Evolutionary conservation across 495 filamentous ascomycete genomes (phyloP).

Genomic region (Aspergillus coremiiformis): DNA sequence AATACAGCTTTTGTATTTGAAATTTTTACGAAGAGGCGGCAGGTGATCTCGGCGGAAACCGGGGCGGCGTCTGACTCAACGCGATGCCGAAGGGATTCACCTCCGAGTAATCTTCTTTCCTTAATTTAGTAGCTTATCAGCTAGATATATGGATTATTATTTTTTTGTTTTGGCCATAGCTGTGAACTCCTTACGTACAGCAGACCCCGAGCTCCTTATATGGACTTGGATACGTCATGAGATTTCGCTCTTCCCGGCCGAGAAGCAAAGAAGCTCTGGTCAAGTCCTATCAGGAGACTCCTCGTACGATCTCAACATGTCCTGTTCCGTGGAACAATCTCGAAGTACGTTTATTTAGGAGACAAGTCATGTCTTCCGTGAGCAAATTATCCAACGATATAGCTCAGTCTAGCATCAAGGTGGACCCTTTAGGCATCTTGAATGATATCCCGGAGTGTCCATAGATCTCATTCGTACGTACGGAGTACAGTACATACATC

Average conservation of each 20-base stretch:
- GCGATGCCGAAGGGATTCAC: not conserved
- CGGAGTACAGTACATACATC: not conserved
- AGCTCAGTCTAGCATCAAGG: no score
- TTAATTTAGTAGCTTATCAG: no score
- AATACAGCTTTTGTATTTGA: not conserved
- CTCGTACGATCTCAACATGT: no score
- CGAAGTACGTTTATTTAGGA: no score
- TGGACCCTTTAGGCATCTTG: no score
- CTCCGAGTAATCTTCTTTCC: not conserved
- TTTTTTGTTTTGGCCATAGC: no score
- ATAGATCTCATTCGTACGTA: no score
- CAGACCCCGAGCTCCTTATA: not conserved
- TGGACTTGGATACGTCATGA: not conserved
- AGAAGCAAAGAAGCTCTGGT: not conserved
- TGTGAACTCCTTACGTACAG: not conserved
- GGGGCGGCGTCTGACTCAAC: constrained; percentile 12
- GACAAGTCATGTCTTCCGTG: not conserved
- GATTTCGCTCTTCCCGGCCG: not conserved
- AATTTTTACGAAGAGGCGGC: constrained; percentile 2
- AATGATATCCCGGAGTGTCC: no score
- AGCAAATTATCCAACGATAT: no score
- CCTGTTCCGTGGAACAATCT: no score
- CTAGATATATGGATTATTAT: no score
- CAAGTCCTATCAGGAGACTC: no score
- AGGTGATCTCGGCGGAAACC: constrained; percentile 29